These are phyloP conservation scores for Celoporthe dispersa DNA, from an alignment of 2,329 filamentous ascomycete species.

Conservation along the genomic window DNA sequence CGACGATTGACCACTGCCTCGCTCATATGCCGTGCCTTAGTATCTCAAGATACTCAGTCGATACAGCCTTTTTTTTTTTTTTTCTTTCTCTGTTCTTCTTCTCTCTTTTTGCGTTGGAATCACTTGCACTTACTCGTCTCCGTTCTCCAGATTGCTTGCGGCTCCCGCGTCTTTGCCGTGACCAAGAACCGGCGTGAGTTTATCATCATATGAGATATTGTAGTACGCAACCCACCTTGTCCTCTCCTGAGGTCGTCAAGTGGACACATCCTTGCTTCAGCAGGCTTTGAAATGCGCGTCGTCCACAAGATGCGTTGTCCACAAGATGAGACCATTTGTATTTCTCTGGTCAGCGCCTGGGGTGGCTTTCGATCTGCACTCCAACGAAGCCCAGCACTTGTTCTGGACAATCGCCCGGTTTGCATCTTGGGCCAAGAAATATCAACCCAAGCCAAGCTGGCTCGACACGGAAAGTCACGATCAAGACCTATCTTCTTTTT, in stretches of 20 bases:
- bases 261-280: slow-evolving; percentile 4
- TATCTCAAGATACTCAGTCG: neutral
- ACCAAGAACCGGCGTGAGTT: too few species aligned
- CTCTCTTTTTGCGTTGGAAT: too few species aligned
- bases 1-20: neutral
- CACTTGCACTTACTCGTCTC: neutral
- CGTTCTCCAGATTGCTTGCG: neutral
- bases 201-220: neutral
- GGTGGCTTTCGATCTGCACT: neutral
- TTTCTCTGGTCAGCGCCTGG: neutral
- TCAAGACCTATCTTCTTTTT: too few species aligned
- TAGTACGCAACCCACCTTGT: too few species aligned
- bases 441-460: too few species aligned
- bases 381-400: neutral
- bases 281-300: slow-evolving; percentile 5
- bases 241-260: neutral
- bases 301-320: neutral
- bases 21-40: neutral
- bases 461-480: neutral
- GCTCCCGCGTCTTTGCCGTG: too few species aligned
- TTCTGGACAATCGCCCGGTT: neutral
- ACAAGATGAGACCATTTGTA: neutral
- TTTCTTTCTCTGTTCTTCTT: too few species aligned
- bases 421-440: neutral
- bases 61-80: neutral